Evolutionary conservation across 148 eudicot genomes (phyloP), one percentile per base, ranked within the genome.

Genomic region (Vaccinium darrowii): DNA sequence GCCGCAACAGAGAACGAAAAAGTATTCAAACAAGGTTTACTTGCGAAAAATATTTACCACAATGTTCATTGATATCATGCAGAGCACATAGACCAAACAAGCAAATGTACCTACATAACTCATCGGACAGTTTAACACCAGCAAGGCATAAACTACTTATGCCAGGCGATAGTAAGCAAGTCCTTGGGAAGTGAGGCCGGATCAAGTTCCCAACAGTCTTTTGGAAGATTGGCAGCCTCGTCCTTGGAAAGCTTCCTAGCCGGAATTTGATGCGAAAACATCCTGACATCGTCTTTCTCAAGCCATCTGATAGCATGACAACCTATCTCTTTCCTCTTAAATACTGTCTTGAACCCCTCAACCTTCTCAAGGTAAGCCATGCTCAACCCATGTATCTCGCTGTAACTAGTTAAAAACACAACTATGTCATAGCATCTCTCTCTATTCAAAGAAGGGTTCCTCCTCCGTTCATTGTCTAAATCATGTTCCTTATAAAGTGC

Each of bases 221-320:
- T 90, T 36, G 89, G 81, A 84, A 89, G 82, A 84, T 87, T 87
- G 8, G 91, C 76, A 65, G 86, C 90, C 65, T 92, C 98, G 71
- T 92, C 91, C 10, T 88, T 91, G 23, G 93, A 88, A 79, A 97
- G 96, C 91, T 93, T 92, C 90, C 91, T 91, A 52, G 98, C 94
- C 33, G 99, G 98, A 87, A 97, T 94, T 84, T 95, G 98, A 86
- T 97, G 98, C 0, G 99, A 97, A 89, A 95, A 92, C 67, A 91
- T 57, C 87, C 89, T 84, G 43, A 92, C 57, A 78, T 97, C 95
- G 69, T 80, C 88, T 79, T 91, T 91, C 84, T 85, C 92, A 80
- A 95, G 91, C 85, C 87, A 90, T 87, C 82, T 92, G 63, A 97
- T 84, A 71, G 94, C 98, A 89, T 88, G 90, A 83, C 76, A 88